These are phyloP conservation scores for Pneumocystis oryctolagi DNA, from an alignment of 1,139 yeast species.

Conservation along the genomic window DNA sequence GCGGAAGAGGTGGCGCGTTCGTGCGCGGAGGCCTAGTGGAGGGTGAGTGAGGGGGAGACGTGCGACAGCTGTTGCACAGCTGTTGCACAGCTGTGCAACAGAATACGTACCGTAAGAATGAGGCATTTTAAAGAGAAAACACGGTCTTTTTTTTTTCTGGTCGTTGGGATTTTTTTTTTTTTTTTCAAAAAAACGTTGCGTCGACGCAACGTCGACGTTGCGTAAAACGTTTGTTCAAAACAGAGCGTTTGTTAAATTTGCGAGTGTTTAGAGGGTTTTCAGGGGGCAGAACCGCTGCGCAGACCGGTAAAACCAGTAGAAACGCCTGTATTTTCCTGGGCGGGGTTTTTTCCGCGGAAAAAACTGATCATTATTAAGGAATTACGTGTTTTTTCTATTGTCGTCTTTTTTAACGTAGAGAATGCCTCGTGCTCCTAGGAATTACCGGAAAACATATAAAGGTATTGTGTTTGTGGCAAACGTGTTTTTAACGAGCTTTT, in stretches of 20 bases:
- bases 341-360: too few species aligned
- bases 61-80: background rate
- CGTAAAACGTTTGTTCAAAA: too few species aligned
- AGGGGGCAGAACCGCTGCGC: too few species aligned
- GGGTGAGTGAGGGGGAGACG: constrained; percentile 55
- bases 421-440: constrained; percentile 1
- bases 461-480: background rate
- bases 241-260: too few species aligned
- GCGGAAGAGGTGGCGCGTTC: constrained; percentile 13
- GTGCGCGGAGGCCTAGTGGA: constrained; percentile 33
- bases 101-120: background rate
- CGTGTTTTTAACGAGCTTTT: background rate
- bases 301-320: too few species aligned
- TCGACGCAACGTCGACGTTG: too few species aligned
- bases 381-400: too few species aligned
- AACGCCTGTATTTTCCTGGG: too few species aligned
- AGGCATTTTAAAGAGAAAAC: background rate
- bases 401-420: background rate
- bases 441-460: background rate
- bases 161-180: too few species aligned
- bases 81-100: background rate
- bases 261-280: too few species aligned
- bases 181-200: background rate
- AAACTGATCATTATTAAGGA: too few species aligned
- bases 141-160: too few species aligned